Conservation (phyloP, 192 early-diverging fungal species). For the Backusella morwellensis region DNA sequence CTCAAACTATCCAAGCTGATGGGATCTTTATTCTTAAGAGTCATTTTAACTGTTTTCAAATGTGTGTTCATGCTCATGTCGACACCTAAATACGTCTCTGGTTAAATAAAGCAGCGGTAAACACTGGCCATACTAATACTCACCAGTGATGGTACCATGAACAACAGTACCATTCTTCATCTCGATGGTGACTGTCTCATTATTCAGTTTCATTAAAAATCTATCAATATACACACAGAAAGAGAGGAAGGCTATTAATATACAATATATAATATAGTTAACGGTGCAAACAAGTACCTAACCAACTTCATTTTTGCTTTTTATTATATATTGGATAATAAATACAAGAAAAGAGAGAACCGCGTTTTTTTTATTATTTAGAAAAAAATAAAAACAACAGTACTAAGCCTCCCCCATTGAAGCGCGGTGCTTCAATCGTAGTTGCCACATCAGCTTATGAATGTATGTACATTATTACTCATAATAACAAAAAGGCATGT, state of each 20-base stretch:
- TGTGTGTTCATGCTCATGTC: slow-evolving; percentile 99
- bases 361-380: neutral
- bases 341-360: neutral
- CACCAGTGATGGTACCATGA: slow-evolving; percentile 89
- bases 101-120: neutral
- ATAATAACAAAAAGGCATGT: too few species aligned
- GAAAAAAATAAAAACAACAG: neutral
- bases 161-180: slow-evolving; percentile 98
- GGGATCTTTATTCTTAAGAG: slow-evolving; percentile 90
- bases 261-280: neutral
- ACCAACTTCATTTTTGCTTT: slow-evolving; percentile 17
- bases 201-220: slow-evolving; percentile 97
- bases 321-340: neutral
- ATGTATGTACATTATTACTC: too few species aligned
- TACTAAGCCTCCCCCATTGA: neutral
- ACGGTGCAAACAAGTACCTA: neutral
- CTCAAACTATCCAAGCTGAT: slow-evolving; percentile 88
- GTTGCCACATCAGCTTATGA: neutral
- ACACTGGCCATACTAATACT: neutral
- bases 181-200: slow-evolving; percentile 98
- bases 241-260: neutral
- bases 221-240: slow-evolving; percentile 35
- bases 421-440: neutral
- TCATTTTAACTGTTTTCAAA: slow-evolving; percentile 98
- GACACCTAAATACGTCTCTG: slow-evolving; percentile 56